Percentiles rank a stretch among this genome's conserved stretches.
These are phyloP conservation scores for Beauveria sp. DNA, from an alignment of 2,329 filamentous ascomycete genomes.

Conservation along the genomic window DNA sequence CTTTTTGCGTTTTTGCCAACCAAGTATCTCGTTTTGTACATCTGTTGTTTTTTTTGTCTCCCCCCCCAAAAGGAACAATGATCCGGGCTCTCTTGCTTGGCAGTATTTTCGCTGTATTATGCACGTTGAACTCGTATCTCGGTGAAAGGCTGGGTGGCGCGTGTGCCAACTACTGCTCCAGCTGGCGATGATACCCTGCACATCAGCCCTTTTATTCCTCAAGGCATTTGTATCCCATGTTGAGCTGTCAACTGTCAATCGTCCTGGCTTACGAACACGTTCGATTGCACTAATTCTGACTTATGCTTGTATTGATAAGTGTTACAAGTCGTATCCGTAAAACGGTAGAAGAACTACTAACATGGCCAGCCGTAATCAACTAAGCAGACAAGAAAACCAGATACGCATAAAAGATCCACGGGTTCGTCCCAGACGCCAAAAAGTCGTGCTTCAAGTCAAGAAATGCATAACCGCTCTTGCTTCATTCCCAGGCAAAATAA, in stretches of 20 bases:
- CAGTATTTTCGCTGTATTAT: no score
- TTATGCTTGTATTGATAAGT: neutral
- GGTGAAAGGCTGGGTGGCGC: no score
- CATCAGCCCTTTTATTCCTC: neutral
- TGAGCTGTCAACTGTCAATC: no score
- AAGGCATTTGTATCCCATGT: no score
- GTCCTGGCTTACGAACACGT: no score
- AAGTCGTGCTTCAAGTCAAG: constrained; percentile 3
- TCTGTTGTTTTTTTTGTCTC: neutral
- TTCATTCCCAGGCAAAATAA: constrained; percentile 10
- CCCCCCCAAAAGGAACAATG: neutral
- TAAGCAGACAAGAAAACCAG: constrained; percentile 5
- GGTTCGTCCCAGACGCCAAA: constrained; percentile 3
- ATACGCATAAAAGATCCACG: neutral
- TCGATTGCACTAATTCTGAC: neutral
- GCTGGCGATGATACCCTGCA: neutral
- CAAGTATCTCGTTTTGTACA: neutral
- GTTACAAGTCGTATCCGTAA: neutral
- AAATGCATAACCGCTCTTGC: constrained; percentile 9
- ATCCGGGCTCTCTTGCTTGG: no score
- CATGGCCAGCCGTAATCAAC: neutral
- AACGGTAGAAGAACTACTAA: neutral
- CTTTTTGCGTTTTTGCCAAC: neutral
- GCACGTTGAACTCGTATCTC: no score
- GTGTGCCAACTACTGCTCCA: neutral